Evolutionary conservation across 2,329 filamentous ascomycete genomes (phyloP), one percentile per base, ranked within the genome.

Genomic region (Aspergillus pseudoglaucus): DNA sequence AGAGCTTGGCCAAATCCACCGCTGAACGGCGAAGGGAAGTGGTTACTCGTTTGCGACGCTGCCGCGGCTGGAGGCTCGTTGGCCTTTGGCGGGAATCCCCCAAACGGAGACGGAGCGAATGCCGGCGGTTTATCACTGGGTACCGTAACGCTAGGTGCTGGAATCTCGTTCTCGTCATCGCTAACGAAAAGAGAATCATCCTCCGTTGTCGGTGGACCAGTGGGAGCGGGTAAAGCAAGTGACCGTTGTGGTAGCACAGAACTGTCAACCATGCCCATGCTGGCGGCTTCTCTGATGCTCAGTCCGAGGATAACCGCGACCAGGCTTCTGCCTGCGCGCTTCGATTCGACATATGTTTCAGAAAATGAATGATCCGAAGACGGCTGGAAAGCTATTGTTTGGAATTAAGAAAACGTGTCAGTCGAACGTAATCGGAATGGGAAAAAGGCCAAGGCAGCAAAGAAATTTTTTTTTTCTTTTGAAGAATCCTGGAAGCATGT

Each of bases 291-390:
- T 40, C 67, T 66, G 41, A 82, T 73, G 40, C 66, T 75, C 60
- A 81, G 66, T 12, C 80, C 80, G 56, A 77, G 73, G 46, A 83
- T 76, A 23, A 84, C 65, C 7, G 80, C 76, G 18, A 75, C 74
- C n/a, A 81, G 62, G 2, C 70, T 75, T 54, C 81, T 73, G 18
- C 74, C 73, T 47, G 73, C 69, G 35, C 81, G 74, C 62, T 85
- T 85, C 22, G 66, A 65, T 59, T 84, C 81, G 14, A 84, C 81
- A 44, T 78, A 68, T 4, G 55, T 66, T 17, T 74, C 63, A 0
- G 79, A 82, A 52, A 78, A 80, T 14, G 69, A 66, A 53, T 83
- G 81, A 27, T 72, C 70, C n/a, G 69, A 68, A 27, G 71, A 69
- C 12, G 69, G 66, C 49, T 66, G 64, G 42, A 73, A 72, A 41